Evolutionary conservation across 208 protist genomes (phyloP), one percentile per base, ranked within the genome.

Genomic region (Acanthamoeba healyi): DNA sequence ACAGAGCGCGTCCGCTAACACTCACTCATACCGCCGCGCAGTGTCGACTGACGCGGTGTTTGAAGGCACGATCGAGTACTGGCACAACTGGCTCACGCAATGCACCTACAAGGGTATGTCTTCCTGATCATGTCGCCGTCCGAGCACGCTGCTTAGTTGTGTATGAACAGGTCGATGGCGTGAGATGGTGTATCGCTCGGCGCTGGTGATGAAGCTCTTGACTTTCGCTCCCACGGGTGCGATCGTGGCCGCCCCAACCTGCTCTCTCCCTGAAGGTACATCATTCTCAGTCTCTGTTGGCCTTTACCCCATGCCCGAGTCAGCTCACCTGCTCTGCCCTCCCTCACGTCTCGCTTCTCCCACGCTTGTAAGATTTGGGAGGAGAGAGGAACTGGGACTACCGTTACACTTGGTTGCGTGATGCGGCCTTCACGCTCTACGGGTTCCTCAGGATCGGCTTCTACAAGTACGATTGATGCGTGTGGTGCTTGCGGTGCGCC

Each of bases 371-470:
- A 79, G 84, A 65, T 19, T 4, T 97, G 38, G 96, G 96, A 32
- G 96, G 96, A 49, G 91, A 86, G 2, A 46, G 96, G 34, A 97
- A 97, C 72, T 97, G 95, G 96, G 96, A 97, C 67, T 97, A 97
- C 32, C 51, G 96, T 7, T 97, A 95, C 65, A 95, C 94, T 34
- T 97, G 96, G 96, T 65, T 97, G 1, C 34, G 96, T 17, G 96
- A 97, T 94, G 94, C 95, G 6, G 74, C 92, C 22, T 97, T 97
- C 63, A 96, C 96, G 12, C 87, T 97, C 2, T 97, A 97, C 58
- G 95, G 92, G 40, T 93, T 97, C 34, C 94, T 97, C 42, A 86
- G 96, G 67, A 97, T 97, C 34, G 96, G 96, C 0, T 97, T 97
- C 49, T 93, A 82, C n/a, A 95, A 97, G 86, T 92, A 92, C 22